A percentile compares a stretch with the other conserved stretches of the same genome.
Conservation (phyloP, 2,329 filamentous ascomycete species). For the Diaporthe citrichinensis region DNA sequence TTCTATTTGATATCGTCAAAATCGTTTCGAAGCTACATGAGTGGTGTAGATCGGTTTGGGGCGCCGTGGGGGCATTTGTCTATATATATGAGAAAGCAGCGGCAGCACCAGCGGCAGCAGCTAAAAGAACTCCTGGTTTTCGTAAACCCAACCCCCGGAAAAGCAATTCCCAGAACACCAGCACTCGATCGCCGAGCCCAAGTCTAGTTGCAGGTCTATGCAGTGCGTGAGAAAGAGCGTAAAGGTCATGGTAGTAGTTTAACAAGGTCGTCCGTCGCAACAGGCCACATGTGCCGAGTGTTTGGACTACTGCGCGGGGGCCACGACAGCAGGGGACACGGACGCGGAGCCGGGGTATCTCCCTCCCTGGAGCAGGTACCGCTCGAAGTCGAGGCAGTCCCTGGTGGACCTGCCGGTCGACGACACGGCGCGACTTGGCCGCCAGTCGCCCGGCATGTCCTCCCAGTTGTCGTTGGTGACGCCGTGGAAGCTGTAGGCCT, state of each 20-base stretch:
- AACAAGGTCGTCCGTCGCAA: conserved; percentile 11
- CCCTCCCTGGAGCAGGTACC: conserved; percentile 56
- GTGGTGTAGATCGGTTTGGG: conserved; percentile 22
- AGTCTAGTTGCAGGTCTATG: conserved; percentile 39
- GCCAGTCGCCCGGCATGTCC: conserved; percentile 43
- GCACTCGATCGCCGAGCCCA: conserved; percentile 35
- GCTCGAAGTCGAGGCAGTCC: conserved; percentile 57
- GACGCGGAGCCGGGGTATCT: conserved; percentile 50
- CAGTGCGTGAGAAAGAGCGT: conserved; percentile 8
- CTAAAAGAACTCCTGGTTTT: conserved; percentile 13
- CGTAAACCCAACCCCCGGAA: conserved; percentile 13
- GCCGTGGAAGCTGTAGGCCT: conserved; percentile 59
- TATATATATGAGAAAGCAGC: conserved; percentile 35
- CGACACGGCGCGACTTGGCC: conserved; percentile 45
- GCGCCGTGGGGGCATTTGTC: conserved; percentile 41
- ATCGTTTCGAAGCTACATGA: conserved; percentile 39
- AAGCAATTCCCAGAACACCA: conserved; percentile 36
- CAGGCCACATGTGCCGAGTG: neutral
- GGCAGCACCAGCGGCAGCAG: neutral
- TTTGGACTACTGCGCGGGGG: conserved; percentile 35
- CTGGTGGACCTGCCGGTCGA: conserved; percentile 51
- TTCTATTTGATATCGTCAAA: conserved; percentile 36
- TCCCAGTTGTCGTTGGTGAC: conserved; percentile 59
- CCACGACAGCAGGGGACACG: conserved; percentile 36
- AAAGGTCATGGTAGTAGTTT: conserved; percentile 3